Base-by-base conservation (phyloP, 805 yeast genomes). In the Candida lessepsii region DNA sequence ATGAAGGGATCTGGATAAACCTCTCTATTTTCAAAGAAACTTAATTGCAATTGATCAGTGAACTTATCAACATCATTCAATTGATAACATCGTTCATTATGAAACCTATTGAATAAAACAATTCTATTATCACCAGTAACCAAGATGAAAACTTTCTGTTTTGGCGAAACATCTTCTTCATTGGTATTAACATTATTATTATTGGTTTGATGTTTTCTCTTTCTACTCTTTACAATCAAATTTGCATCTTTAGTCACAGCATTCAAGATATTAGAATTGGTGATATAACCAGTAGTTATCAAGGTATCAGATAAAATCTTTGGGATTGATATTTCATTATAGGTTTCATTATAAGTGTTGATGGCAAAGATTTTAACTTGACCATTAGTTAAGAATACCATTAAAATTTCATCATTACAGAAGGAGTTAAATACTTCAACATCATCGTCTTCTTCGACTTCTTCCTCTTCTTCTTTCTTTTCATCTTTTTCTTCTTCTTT, bases 51-150 rank as follows among this genome's bases (percentile, higher is more conserved):
- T 14, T 51, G 58, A 39, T 71, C 73, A 1, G 76, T 64, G 44
- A 76, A 71, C 39, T 65, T 71, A 35, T 70, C 73, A 27, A 75
- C 67, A 30, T 72, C 70, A 38, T 70, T 71, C 34, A 78, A 64
- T 52, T 78, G 81, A 46, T 62, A 76, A 31, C 80, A 77, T 45
- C 72, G 69, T 50, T 78, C 75, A 39, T 70, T 55, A 62, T 74
- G 75, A 35, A 79, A 71, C 40, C 77, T 71, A 40, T 73, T 73
- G 57, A 84, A 84, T 10, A 78, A 75, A 35, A 86, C 75, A 14
- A 85, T 65, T 56, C 88, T 74, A 51, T 84, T 86, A 54, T 83
- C 90, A 42, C 88, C 90, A 2, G 90, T 83, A 5, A 83, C 86
- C 34, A 82, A 73, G 31, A 85, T 70, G 49, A 83, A 84, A 0